A percentile compares a stretch with the other conserved stretches of the same genome.
phyloP scores from a whole-genome alignment of 2,329 filamentous ascomycete species.

The Colletotrichum simmondsii region DNA sequence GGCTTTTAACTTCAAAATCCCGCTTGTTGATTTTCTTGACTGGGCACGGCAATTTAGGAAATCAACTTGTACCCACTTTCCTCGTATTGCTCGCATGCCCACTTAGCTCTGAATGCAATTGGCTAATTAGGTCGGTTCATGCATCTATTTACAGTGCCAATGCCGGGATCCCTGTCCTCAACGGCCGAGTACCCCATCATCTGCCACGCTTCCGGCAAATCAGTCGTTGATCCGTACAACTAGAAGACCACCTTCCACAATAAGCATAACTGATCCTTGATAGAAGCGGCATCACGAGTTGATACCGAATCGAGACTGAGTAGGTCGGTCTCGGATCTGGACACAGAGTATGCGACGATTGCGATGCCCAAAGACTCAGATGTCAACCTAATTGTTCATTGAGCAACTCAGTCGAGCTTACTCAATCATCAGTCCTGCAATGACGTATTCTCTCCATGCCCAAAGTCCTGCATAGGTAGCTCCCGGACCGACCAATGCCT shows the following conservation, averaged over 20 bases:
- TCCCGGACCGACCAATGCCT: conserved; percentile 36
- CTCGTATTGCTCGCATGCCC: conserved; percentile 23
- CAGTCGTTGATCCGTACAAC: conserved; percentile 6
- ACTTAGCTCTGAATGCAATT: neutral
- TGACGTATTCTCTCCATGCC: conserved; percentile 38
- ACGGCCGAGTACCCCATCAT: neutral
- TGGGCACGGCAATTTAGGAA: neutral
- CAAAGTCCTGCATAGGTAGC: conserved; percentile 39
- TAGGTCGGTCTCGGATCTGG: neutral
- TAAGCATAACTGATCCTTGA: neutral
- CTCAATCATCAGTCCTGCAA: neutral
- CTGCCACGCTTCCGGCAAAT: neutral
- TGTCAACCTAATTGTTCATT: neutral
- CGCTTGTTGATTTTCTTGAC: conserved; percentile 7
- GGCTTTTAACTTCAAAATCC: conserved; percentile 5
- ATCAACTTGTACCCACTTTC: conserved; percentile 12
- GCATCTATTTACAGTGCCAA: conserved; percentile 10
- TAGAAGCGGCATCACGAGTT: neutral
- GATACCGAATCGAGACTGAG: neutral
- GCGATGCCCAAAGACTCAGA: neutral
- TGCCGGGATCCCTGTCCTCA: conserved; percentile 10
- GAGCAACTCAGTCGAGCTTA: neutral
- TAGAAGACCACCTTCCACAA: conserved; percentile 14
- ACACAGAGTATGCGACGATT: neutral
- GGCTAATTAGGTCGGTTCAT: conserved; percentile 4